These are phyloP conservation scores for Phragmites australis DNA, from an alignment of 176 grass and related monocot genomes.

Conservation along the genomic window DNA sequence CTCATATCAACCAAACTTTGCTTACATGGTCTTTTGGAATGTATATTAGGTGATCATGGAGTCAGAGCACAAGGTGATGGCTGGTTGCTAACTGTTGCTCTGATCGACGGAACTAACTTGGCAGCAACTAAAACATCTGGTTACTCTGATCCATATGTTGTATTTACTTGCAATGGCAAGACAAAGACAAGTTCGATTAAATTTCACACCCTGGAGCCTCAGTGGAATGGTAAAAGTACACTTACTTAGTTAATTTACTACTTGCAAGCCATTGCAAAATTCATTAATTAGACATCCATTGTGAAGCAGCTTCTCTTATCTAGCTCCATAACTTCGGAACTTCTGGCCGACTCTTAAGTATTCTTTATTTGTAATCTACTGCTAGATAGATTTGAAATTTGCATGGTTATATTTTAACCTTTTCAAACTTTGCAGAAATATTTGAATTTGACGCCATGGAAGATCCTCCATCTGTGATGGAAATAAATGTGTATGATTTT, in stretches of 20 bases:
- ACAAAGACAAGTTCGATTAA: conserved; percentile 93
- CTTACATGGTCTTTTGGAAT: conserved; percentile 22
- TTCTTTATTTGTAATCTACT: conserved; percentile 2
- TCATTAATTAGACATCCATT: not conserved
- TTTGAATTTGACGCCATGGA: conserved; percentile 98
- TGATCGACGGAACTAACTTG: conserved; percentile 75
- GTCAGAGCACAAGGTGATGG: conserved; percentile 85
- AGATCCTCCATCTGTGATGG: conserved; percentile 84
- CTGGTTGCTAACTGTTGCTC: conserved; percentile 87
- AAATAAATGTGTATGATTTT: conserved; percentile 85
- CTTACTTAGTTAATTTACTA: not conserved
- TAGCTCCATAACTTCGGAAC: not conserved
- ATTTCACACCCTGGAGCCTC: conserved; percentile 84
- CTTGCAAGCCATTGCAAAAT: not conserved
- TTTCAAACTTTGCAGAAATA: conserved; percentile 71
- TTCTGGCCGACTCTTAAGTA: not conserved
- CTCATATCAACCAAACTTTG: not conserved
- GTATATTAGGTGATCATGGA: conserved; percentile 77
- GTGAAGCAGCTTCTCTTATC: not conserved
- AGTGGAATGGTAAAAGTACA: conserved; percentile 83
- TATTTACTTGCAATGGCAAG: conserved; percentile 94
- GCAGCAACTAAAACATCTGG: conserved; percentile 71
- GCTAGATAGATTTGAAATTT: not conserved
- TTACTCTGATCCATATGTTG: conserved; percentile 91
- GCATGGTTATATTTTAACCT: not conserved